A percentile compares a stretch with the other conserved stretches of the same genome.
These are phyloP conservation scores for Agaricales sp. DNA, from an alignment of 1,284 basidiomycete genomes.

Conservation along the genomic window DNA sequence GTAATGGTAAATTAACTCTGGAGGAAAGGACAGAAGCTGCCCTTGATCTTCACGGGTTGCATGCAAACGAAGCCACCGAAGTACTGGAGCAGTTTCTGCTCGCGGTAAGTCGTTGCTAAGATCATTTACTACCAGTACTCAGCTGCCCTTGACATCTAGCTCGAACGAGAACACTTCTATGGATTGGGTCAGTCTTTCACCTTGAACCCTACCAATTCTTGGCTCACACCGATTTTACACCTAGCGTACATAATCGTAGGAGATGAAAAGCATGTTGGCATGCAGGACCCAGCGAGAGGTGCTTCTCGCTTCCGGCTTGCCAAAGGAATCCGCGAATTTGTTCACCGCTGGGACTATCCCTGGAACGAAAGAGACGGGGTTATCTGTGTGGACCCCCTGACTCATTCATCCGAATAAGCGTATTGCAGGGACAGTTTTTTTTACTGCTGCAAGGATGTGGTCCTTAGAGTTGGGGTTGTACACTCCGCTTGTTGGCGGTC, in stretches of 20 bases:
- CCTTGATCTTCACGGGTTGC: constrained; percentile 81
- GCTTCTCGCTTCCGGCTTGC: constrained; percentile 76
- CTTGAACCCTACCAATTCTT: not conserved
- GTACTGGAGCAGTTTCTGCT: constrained; percentile 87
- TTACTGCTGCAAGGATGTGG: no score
- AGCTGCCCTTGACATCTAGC: constrained; percentile 25
- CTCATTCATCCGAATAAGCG: constrained; percentile 41
- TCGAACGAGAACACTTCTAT: constrained; percentile 80
- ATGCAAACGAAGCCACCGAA: constrained; percentile 86
- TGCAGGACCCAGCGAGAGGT: constrained; percentile 72
- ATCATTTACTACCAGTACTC: constrained; percentile 5
- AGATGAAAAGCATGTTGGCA: constrained; percentile 92
- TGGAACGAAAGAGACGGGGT: constrained; percentile 90
- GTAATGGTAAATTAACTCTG: constrained; percentile 47
- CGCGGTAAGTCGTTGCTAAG: constrained; percentile 43
- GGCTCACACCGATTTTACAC: constrained; percentile 8
- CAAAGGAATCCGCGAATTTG: constrained; percentile 79
- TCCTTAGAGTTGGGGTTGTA: no score
- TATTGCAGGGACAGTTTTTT: not conserved
- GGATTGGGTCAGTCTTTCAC: constrained; percentile 54
- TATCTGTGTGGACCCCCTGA: constrained; percentile 79
- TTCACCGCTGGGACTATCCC: constrained; percentile 91
- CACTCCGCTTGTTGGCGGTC: no score
- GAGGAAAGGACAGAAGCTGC: constrained; percentile 78
- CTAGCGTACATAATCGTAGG: constrained; percentile 85